These are phyloP conservation scores for Pichia nanzhaoensis DNA, from an alignment of 805 yeast species.

Conservation along the genomic window DNA sequence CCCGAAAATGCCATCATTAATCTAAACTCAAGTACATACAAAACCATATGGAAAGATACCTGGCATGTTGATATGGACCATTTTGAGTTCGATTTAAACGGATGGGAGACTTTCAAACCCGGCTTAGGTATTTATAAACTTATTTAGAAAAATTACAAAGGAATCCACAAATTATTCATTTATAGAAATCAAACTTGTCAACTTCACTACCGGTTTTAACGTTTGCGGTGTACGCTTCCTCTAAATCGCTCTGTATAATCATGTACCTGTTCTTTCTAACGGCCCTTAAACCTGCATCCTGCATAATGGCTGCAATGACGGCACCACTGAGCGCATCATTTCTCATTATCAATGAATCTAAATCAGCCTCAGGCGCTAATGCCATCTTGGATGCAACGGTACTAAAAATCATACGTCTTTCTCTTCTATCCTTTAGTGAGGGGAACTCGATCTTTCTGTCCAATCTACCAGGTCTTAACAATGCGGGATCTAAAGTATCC, in stretches of 20 bases:
- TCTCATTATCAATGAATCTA: conserved; percentile 89
- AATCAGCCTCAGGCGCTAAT: conserved; percentile 93
- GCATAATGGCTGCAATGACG: conserved; percentile 98
- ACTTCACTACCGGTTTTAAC: conserved; percentile 93
- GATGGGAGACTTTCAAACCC: conserved; percentile 41
- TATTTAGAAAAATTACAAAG: too few relatives aligned
- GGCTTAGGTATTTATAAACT: conserved; percentile 54
- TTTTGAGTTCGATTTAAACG: conserved; percentile 43
- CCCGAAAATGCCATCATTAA: conserved; percentile 25
- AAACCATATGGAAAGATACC: conserved; percentile 30
- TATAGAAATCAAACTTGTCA: conserved; percentile 96
- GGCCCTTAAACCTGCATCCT: conserved; percentile 98
- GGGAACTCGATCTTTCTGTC: conserved; percentile 99
- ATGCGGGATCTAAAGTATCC: conserved; percentile 98
- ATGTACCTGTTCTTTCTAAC: conserved; percentile 97
- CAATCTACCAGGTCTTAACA: conserved; percentile 95
- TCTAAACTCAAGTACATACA: background rate
- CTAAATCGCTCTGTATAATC: conserved; percentile 91
- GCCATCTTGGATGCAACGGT: conserved; percentile 98
- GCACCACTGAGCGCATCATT: conserved; percentile 98
- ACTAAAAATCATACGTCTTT: conserved; percentile 90
- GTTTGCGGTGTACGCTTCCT: conserved; percentile 95
- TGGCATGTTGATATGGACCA: conserved; percentile 72
- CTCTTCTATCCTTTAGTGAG: conserved; percentile 91
- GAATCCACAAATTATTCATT: conserved; percentile 38